A percentile compares a stretch with the other conserved stretches of the same genome.
Conservation (phyloP, 2,329 filamentous ascomycete genomes). For the Cladosporium austrohemisphaericum region DNA sequence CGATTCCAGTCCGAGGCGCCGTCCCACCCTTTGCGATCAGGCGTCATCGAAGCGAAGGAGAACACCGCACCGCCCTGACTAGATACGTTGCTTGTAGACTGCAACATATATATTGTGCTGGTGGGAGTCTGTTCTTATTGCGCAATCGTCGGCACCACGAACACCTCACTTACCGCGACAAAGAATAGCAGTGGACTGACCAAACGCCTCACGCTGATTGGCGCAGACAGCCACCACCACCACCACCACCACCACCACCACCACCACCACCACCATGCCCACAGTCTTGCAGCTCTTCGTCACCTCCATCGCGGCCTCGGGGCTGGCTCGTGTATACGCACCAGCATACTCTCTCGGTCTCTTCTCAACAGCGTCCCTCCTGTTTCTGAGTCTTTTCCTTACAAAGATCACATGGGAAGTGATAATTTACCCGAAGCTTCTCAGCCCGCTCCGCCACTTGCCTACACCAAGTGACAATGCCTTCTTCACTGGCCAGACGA, state of each 20-base stretch:
- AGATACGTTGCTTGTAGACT: background rate
- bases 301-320: conserved; percentile 18
- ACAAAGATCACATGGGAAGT: conserved; percentile 40
- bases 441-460: conserved; percentile 57
- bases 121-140: background rate
- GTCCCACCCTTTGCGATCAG: background rate
- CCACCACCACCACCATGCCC: conserved; percentile 3
- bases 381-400: conserved; percentile 39
- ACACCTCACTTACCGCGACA: too few relatives aligned
- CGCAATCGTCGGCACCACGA: background rate
- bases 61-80: background rate
- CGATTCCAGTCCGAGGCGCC: background rate
- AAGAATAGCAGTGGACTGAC: too few relatives aligned
- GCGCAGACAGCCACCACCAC: background rate
- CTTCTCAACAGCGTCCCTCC: conserved; percentile 37
- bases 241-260: background rate
- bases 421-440: conserved; percentile 55
- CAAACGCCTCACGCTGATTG: background rate
- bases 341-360: conserved; percentile 32
- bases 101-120: background rate
- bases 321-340: conserved; percentile 33
- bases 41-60: conserved; percentile 9
- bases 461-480: conserved; percentile 49
- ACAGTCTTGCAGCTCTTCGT: conserved; percentile 9
- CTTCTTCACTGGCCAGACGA: conserved; percentile 42